Conservation (phyloP, 1,284 basidiomycete genomes). For the Gymnopus androsaceus region DNA sequence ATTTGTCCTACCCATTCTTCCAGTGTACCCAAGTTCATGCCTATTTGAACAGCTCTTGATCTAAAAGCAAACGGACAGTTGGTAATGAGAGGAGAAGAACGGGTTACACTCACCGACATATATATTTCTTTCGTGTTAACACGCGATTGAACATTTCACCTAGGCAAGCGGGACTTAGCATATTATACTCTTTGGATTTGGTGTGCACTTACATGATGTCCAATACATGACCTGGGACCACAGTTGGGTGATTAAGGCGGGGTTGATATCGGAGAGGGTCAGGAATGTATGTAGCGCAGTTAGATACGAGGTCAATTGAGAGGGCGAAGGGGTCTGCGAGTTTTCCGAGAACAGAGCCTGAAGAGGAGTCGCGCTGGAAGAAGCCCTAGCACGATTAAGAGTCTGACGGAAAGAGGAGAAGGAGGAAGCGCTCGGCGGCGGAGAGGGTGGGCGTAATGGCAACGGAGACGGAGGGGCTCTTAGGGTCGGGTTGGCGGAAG, state of each 20-base stretch:
- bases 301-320: conserved; percentile 78
- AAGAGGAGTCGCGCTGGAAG: conserved; percentile 46
- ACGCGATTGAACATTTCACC: conserved; percentile 96
- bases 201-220: conserved; percentile 68
- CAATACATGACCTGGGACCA: conserved; percentile 97
- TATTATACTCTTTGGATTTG: not conserved
- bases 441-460: conserved; percentile 46
- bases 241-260: conserved; percentile 84
- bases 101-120: conserved; percentile 70
- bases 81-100: conserved; percentile 14
- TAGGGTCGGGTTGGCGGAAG: conserved; percentile 31
- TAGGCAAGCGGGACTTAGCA: conserved; percentile 30
- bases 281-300: conserved; percentile 88
- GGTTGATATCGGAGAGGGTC: conserved; percentile 89
- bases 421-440: conserved; percentile 42
- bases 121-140: conserved; percentile 87
- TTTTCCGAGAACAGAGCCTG: conserved; percentile 55
- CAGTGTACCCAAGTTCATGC: conserved; percentile 82
- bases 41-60: conserved; percentile 87
- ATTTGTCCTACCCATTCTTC: conserved; percentile 92
- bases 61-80: conserved; percentile 34
- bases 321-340: conserved; percentile 52
- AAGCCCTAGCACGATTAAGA: conserved; percentile 51
- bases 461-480: conserved; percentile 17
- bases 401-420: conserved; percentile 69